Conservation (phyloP, 495 filamentous ascomycete genomes). For the Tuber indicum region DNA sequence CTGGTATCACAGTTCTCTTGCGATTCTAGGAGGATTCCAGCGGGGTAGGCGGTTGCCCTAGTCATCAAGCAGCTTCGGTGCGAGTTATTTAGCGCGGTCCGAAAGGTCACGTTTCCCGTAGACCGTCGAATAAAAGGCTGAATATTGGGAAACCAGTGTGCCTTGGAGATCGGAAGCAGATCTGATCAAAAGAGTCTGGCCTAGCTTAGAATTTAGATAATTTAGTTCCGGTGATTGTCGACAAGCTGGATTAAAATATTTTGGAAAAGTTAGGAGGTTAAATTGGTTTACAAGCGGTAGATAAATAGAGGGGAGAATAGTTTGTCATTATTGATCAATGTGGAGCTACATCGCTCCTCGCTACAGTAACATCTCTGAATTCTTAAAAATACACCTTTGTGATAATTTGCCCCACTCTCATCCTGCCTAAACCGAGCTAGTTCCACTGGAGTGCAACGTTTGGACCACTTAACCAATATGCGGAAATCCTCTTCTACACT, state of each 20-base stretch:
- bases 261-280: too few species aligned
- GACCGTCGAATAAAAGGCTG: background rate
- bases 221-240: background rate
- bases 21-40: too few species aligned
- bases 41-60: too few species aligned
- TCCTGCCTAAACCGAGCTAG: background rate
- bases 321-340: background rate
- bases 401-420: background rate
- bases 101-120: background rate
- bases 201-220: background rate
- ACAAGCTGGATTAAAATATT: background rate
- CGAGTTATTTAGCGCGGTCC: background rate
- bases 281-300: background rate
- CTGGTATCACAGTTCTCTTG: too few species aligned
- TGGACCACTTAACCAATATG: background rate
- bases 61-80: background rate
- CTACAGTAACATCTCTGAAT: background rate
- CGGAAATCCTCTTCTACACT: background rate
- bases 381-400: background rate
- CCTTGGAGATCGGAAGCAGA: background rate
- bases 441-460: background rate
- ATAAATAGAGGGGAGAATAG: background rate
- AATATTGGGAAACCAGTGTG: background rate
- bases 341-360: background rate
- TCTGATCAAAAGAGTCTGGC: background rate